phyloP scores from a whole-genome alignment of 1,284 basidiomycete genomes.

The Leccinum pachyderme region DNA sequence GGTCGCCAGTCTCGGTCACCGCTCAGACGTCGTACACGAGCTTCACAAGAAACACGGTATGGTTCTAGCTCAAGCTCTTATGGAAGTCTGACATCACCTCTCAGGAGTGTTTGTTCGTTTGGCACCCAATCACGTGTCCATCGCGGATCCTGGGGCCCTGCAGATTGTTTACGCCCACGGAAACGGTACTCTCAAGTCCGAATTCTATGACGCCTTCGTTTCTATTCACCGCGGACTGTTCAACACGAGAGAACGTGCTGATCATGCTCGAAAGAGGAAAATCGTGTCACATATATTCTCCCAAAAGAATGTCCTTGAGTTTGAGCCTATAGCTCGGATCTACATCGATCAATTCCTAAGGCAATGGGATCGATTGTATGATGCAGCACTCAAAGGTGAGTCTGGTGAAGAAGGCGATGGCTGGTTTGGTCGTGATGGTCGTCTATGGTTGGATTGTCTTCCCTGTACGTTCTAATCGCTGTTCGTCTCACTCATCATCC shows the following conservation, averaged over 20 bases:
- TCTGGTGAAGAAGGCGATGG: constrained; percentile 65
- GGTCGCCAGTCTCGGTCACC: constrained; percentile 64
- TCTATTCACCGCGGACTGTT: constrained; percentile 76
- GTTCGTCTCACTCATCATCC: neutral
- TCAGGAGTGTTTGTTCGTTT: constrained; percentile 80
- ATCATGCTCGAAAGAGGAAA: constrained; percentile 88
- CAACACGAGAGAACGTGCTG: constrained; percentile 79
- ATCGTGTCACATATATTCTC: constrained; percentile 88
- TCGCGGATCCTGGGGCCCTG: constrained; percentile 78
- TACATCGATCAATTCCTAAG: constrained; percentile 61
- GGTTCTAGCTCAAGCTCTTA: constrained; percentile 5
- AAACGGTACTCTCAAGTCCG: constrained; percentile 73
- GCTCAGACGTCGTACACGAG: constrained; percentile 75
- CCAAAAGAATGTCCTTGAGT: constrained; percentile 79
- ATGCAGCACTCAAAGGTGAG: constrained; percentile 50
- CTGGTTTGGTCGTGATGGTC: constrained; percentile 58
- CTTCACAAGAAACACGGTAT: constrained; percentile 77
- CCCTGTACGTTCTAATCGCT: constrained; percentile 50
- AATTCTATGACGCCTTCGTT: constrained; percentile 81
- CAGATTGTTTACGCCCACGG: constrained; percentile 77
- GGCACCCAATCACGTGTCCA: constrained; percentile 84
- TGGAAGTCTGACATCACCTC: neutral
- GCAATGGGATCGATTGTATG: constrained; percentile 83
- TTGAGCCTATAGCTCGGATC: constrained; percentile 71
- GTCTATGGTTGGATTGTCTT: constrained; percentile 72